Evolutionary conservation across 768 basidiomycete species (phyloP).

Genomic region (Punctularia strigosozonata): DNA sequence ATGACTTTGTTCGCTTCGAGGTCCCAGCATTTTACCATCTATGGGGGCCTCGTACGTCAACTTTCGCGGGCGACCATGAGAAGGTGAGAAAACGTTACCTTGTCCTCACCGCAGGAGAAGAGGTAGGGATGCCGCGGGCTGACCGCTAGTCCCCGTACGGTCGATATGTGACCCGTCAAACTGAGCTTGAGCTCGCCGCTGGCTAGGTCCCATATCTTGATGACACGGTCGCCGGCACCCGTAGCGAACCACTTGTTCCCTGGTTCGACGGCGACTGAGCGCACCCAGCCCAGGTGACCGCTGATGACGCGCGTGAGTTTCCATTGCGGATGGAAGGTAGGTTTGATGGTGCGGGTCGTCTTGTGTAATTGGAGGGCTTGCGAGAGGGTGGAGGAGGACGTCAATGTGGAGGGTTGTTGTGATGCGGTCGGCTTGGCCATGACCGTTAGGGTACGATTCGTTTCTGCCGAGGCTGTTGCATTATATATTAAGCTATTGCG

Average conservation of each 20-base stretch:
- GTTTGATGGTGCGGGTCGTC: slow-evolving; percentile 88
- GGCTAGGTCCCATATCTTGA: slow-evolving; percentile 98
- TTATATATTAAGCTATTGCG: background rate
- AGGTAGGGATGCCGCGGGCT: slow-evolving; percentile 91
- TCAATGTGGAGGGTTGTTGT: slow-evolving; percentile 58
- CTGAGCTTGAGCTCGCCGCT: slow-evolving; percentile 96
- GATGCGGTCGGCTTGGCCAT: slow-evolving; percentile 70
- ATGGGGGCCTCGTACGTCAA: background rate
- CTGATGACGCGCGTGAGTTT: slow-evolving; percentile 94
- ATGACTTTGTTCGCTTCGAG: slow-evolving; percentile 98
- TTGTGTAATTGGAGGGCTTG: slow-evolving; percentile 88
- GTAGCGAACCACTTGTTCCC: slow-evolving; percentile 99
- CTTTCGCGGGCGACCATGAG: background rate
- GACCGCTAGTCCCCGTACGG: slow-evolving; percentile 89
- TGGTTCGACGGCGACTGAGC: slow-evolving; percentile 91
- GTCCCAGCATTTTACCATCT: slow-evolving; percentile 99
- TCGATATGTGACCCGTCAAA: slow-evolving; percentile 94
- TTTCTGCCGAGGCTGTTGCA: slow-evolving; percentile 35
- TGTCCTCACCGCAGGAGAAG: slow-evolving; percentile 96
- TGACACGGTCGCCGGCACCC: slow-evolving; percentile 94
- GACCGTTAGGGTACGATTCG: slow-evolving; percentile 47
- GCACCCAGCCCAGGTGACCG: slow-evolving; percentile 96
- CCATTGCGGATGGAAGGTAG: slow-evolving; percentile 93
- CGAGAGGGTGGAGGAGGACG: slow-evolving; percentile 57
- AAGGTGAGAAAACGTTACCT: slow-evolving; percentile 44